Evolutionary conservation across 176 grass and related monocot species (phyloP), one percentile per base, ranked within the genome.

Genomic region (Carex kokanica): DNA sequence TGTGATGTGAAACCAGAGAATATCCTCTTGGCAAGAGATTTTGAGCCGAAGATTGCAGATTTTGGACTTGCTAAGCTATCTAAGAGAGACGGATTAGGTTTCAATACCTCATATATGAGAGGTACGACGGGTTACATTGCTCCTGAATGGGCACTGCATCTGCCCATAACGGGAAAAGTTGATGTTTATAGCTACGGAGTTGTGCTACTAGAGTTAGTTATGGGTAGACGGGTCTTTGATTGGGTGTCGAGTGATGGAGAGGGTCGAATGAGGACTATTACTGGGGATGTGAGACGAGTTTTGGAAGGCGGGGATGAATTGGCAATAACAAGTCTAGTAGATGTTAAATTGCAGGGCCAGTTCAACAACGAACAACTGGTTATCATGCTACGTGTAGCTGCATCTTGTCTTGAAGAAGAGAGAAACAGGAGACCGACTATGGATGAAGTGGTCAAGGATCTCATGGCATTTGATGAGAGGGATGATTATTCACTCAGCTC

Each of bases 1-100:
- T 96, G 93, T 79, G 90, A 96, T 52, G 38, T 96, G 56, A 95
- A 96, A 49, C 90, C 93, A 8, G 93, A 96, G 74, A 96, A 96
- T 64, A 96, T 96, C 79, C 88, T 93, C 2, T 78, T 96, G 51
- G 81, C 74, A 52, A 78, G 83, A 60, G 88, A 96, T 64, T 96
- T 96, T 72, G 91, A 93, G 74, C 87, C 85, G 5, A 96, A 91
- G 57, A 93, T 96, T 85, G 81, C 91, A 17, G 93, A 96, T 67
- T 96, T 96, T 4, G 88, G 93, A 21, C 78, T 96, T 38, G 91
- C 84, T 29, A 93, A 93, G 74, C 83, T 95, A 41, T 89, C 85
- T 38, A 88, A 95, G 24, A 81, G 93, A 81, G 74, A 78, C 16
- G 78, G 73, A 12, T 55, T 74, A 0, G 84, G 80, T 88, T 72